Percentiles rank a stretch among this genome's conserved stretches.
Evolutionary conservation across 1,139 yeast species (phyloP).

Genomic region (Lodderomyces beijingensis): DNA sequence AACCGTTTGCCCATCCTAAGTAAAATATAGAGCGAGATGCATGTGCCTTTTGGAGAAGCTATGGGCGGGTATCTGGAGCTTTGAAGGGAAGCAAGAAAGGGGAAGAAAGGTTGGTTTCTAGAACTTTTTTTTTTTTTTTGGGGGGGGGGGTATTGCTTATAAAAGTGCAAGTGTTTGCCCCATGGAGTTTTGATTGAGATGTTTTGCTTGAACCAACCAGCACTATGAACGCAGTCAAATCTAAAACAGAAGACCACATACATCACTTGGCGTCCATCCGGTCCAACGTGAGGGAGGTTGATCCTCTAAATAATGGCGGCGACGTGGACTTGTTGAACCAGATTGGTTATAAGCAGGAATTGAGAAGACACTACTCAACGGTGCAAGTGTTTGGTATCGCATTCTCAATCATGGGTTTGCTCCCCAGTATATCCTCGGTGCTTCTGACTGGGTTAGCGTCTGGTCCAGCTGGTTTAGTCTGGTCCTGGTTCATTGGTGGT

Average conservation of each 20-base stretch:
- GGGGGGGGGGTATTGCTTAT: too few relatives aligned
- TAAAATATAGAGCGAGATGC: too few relatives aligned
- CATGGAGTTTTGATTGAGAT: too few relatives aligned
- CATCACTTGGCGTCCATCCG: conserved; percentile 20
- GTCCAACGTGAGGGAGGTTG: conserved; percentile 25
- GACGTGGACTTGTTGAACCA: conserved; percentile 50
- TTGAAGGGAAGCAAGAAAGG: too few relatives aligned
- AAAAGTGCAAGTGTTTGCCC: too few relatives aligned
- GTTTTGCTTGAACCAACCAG: too few relatives aligned
- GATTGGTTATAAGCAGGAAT: conserved; percentile 51
- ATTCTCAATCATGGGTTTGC: conserved; percentile 49
- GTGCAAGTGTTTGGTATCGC: conserved; percentile 52
- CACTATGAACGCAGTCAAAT: conserved; percentile 13
- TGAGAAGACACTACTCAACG: conserved; percentile 43
- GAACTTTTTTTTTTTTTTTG: too few relatives aligned
- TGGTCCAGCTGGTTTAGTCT: conserved; percentile 47
- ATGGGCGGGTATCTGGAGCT: too few relatives aligned
- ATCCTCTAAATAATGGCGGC: conserved; percentile 22
- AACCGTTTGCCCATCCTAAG: too few relatives aligned
- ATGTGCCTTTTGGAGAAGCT: too few relatives aligned
- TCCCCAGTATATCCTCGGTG: conserved; percentile 43
- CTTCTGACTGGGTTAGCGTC: conserved; percentile 34
- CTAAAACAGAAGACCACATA: conserved; percentile 20
- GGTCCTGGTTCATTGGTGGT: conserved; percentile 70
- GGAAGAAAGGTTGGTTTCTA: too few relatives aligned